Percentiles rank a stretch among this genome's conserved stretches.
phyloP scores from a whole-genome alignment of 306 rosid species.

The Geum urbanum region DNA sequence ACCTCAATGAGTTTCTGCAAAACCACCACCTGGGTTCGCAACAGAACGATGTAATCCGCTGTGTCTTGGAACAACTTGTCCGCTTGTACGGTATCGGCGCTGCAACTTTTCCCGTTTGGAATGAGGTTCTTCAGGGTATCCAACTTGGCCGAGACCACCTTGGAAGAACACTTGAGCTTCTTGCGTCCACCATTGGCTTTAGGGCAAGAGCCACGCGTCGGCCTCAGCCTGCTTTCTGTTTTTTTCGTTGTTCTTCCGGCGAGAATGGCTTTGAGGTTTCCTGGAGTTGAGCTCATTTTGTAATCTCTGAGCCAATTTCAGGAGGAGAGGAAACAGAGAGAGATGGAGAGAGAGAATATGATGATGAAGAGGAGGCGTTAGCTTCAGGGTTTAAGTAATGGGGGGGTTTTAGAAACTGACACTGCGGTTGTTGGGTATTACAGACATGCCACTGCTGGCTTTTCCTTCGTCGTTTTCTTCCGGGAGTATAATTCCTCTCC shows the following conservation, averaged over 20 bases:
- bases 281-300: slow-evolving; percentile 51
- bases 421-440: slow-evolving; percentile 26
- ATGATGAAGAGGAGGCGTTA: not conserved
- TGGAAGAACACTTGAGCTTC: slow-evolving; percentile 29
- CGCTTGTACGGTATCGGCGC: slow-evolving; percentile 17
- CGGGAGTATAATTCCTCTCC: slow-evolving; percentile 2
- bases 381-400: slow-evolving; percentile 59
- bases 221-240: slow-evolving; percentile 23
- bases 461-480: slow-evolving; percentile 14
- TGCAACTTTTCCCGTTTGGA: slow-evolving; percentile 34
- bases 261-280: slow-evolving; percentile 34
- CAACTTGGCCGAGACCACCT: slow-evolving; percentile 57
- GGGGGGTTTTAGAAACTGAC: slow-evolving; percentile 25
- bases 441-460: slow-evolving; percentile 45
- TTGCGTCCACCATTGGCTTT: slow-evolving; percentile 23
- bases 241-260: slow-evolving; percentile 35
- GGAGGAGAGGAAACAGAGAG: slow-evolving; percentile 9
- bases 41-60: slow-evolving; percentile 74
- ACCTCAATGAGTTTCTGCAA: slow-evolving; percentile 67
- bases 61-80: slow-evolving; percentile 72
- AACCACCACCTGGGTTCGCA: slow-evolving; percentile 57
- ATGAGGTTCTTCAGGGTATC: slow-evolving; percentile 61
- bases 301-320: not conserved
- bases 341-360: slow-evolving; percentile 6
- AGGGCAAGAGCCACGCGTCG: slow-evolving; percentile 10